phyloP scores from a whole-genome alignment of 140 eudicot genomes.

The Senecio squalidus region DNA sequence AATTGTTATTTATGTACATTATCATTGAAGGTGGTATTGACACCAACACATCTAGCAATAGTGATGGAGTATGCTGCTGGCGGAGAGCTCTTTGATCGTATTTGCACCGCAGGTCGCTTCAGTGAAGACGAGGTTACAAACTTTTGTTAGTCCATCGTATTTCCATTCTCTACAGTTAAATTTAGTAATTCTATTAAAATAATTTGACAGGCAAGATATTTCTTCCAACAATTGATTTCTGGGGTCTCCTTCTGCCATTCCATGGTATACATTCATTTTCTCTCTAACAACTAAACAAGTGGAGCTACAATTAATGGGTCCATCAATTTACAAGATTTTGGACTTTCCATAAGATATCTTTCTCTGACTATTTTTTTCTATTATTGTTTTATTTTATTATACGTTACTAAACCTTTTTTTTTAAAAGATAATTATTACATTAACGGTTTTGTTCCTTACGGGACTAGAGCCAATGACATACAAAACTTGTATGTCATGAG shows the following conservation, averaged over 20 bases:
- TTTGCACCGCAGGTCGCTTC: slow-evolving; percentile 53
- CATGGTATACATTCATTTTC: slow-evolving; percentile 43
- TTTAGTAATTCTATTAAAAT: background rate
- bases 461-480: too few relatives aligned
- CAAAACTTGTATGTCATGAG: too few relatives aligned
- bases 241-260: slow-evolving; percentile 85
- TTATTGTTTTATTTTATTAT: too few relatives aligned
- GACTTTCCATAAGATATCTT: background rate
- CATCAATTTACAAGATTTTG: too few relatives aligned
- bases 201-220: slow-evolving; percentile 64
- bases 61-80: slow-evolving; percentile 72
- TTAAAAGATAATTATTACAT: too few relatives aligned
- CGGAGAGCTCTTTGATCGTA: slow-evolving; percentile 59
- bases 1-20: background rate
- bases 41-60: slow-evolving; percentile 58
- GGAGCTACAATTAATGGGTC: background rate
- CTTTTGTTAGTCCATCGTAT: background rate
- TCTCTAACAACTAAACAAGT: background rate
- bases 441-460: too few relatives aligned
- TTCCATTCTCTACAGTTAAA: background rate
- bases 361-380: too few relatives aligned
- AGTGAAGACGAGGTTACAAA: slow-evolving; percentile 56
- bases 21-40: slow-evolving; percentile 40
- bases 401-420: too few relatives aligned
- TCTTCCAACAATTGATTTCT: slow-evolving; percentile 84